A percentile compares a stretch with the other conserved stretches of the same genome.
Evolutionary conservation across 306 rosid genomes (phyloP).

Genomic region (Fragaria nilgerrensis): DNA sequence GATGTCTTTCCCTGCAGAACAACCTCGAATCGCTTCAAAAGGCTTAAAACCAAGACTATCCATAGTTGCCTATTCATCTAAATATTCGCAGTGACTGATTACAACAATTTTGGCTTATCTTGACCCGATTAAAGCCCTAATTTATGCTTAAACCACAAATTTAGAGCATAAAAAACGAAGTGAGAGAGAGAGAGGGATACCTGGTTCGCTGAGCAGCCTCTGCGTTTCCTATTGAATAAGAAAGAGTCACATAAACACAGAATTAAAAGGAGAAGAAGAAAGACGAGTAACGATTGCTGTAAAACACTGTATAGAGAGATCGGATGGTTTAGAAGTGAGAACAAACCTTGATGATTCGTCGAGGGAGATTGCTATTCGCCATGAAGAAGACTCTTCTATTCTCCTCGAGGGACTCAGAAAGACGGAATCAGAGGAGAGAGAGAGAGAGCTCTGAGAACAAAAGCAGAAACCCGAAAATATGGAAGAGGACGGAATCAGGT

Average conservation of each 20-base stretch:
- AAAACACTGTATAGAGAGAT: not conserved
- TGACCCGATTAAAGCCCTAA: not conserved
- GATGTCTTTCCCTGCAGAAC: not conserved
- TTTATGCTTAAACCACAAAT: not conserved
- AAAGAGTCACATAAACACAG: not conserved
- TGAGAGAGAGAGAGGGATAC: not conserved
- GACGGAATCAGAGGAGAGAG: not conserved
- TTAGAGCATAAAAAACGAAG: not conserved
- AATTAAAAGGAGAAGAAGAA: constrained; percentile 1
- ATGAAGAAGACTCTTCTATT: constrained; percentile 10
- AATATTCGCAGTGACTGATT: not conserved
- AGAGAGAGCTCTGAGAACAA: not conserved
- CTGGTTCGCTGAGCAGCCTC: constrained; percentile 46
- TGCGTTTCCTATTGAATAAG: constrained; percentile 34
- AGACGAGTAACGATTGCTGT: not conserved
- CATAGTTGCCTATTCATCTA: not conserved
- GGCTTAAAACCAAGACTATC: not conserved
- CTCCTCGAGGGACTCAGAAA: not conserved
- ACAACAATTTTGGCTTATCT: not conserved
- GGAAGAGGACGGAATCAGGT: not conserved
- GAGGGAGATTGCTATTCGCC: constrained; percentile 36
- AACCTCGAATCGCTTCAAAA: not conserved
- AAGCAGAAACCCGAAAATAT: not conserved
- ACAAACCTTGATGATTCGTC: constrained; percentile 34
- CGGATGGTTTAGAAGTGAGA: constrained; percentile 14